Percentiles rank a stretch among this genome's conserved stretches.
These are phyloP conservation scores for Imleria badia DNA, from an alignment of 768 basidiomycete genomes.

Conservation along the genomic window DNA sequence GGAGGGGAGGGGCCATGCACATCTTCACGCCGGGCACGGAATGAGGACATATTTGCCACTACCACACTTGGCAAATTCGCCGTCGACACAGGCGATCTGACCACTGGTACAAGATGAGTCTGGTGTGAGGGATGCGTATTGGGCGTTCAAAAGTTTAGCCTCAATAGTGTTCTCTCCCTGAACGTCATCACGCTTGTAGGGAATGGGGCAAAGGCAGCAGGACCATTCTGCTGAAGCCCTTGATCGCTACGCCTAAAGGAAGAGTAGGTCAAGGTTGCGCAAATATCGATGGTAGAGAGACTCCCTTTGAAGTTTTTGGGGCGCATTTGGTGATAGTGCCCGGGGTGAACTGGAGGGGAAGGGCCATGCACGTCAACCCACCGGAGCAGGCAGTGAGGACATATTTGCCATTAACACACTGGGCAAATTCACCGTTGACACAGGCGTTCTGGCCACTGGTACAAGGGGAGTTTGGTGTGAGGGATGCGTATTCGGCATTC, in stretches of 20 bases:
- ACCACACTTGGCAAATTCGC: conserved; percentile 19
- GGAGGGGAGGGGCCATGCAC: conserved; percentile 25
- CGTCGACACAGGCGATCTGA: conserved; percentile 20
- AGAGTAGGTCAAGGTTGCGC: neutral
- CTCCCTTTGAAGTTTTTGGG: neutral
- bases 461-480: conserved; percentile 18
- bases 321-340: conserved; percentile 22
- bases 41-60: conserved; percentile 9
- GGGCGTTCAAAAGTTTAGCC: conserved; percentile 25
- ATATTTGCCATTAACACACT: conserved; percentile 16
- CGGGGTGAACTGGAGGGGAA: conserved; percentile 22
- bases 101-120: conserved; percentile 21
- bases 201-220: too few relatives aligned
- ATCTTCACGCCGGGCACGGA: conserved; percentile 15
- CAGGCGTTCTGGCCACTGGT: neutral
- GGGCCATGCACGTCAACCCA: conserved; percentile 22
- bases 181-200: too few relatives aligned
- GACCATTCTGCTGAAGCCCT: conserved; percentile 24
- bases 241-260: conserved; percentile 11
- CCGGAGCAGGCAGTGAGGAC: conserved; percentile 9
- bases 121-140: conserved; percentile 15
- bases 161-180: too few relatives aligned
- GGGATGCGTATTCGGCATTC: conserved; percentile 20
- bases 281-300: neutral
- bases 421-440: conserved; percentile 10